Base-by-base conservation (phyloP, 2,329 filamentous ascomycete species). In the Ilyonectria mors-panacis region DNA sequence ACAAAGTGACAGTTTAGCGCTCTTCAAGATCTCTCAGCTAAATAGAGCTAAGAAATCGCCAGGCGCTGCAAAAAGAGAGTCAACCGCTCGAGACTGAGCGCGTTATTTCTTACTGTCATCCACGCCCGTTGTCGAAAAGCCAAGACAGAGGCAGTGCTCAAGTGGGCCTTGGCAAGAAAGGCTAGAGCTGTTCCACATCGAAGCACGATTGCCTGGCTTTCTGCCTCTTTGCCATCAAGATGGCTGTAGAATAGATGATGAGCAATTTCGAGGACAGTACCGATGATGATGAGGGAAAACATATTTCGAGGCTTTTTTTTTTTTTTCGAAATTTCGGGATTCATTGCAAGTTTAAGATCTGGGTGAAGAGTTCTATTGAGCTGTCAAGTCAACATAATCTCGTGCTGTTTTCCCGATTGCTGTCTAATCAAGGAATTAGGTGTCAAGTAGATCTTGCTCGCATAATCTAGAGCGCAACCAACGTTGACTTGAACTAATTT, bases 91-190 rank as follows among this genome's bases (percentile, higher is more conserved):
- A 75, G 65, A 15, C 67, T 65, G 21, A 75, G 65, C 59, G 69
- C 67, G 50, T 72, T 75, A 26, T 70, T 68, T 23, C 73, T 68
- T 33, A 75, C 73, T 63, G 69, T 69, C 70, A 72, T 68, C 56
- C 75, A 61, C 6, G 70, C 73, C 23, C 71, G 63, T 33, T 74
- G 73, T 15, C 70, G 71, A 28, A 70, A 70, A 35, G 73, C 73
- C 1, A 74, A 56, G 13, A 73, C 66, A n/a, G 72, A 68, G 2
- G 70, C 69, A 19, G 68, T 68, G 9, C 70, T 59, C 28, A 75
- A 72, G 30, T 67, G 70, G 2, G 73, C 71, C 35, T 75, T 75
- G 13, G 73, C 70, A 26, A 75, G 45, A 21, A 75, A 75, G 3
- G 73, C 73, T 5, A 75, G 55, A 4, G 59, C 30, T 26, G 35